These are phyloP conservation scores for Paramecium primaurelia DNA, from an alignment of 73 alveolate species.

Conservation along the genomic window DNA sequence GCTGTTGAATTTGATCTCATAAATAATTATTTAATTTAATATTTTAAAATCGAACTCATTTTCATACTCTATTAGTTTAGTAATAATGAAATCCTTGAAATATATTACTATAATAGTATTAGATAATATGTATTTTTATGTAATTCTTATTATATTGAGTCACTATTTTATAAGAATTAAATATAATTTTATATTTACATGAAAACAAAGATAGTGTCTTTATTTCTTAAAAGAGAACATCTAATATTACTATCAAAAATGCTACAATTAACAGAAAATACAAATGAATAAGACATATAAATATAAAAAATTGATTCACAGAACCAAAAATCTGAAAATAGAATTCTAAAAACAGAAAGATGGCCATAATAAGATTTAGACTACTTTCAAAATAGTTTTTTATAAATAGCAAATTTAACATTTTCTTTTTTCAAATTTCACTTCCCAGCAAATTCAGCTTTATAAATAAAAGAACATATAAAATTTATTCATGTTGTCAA, in stretches of 20 bases:
- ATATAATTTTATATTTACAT: constrained; percentile 17
- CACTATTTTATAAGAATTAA: neutral
- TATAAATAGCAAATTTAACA: neutral
- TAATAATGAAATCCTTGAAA: neutral
- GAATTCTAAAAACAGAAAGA: constrained; percentile 21
- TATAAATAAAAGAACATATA: neutral
- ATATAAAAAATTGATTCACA: neutral
- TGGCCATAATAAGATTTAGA: constrained; percentile 23
- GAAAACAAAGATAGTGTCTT: constrained; percentile 29
- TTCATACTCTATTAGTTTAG: neutral
- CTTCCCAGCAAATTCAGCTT: neutral
- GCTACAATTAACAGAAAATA: neutral
- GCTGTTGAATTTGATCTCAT: constrained; percentile 24
- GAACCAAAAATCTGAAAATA: constrained; percentile 5
- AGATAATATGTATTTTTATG: neutral
- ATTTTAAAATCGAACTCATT: neutral
- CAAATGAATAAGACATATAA: neutral
- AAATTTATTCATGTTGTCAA: neutral
- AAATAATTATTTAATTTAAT: neutral
- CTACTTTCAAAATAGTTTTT: neutral
- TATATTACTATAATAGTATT: neutral
- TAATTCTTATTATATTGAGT: neutral
- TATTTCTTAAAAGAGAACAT: constrained; percentile 15
- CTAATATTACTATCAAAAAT: neutral
- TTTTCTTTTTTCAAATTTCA: constrained; percentile 12